phyloP scores from a whole-genome alignment of 2,329 filamentous ascomycete species.

The Sporothrix luriei region DNA sequence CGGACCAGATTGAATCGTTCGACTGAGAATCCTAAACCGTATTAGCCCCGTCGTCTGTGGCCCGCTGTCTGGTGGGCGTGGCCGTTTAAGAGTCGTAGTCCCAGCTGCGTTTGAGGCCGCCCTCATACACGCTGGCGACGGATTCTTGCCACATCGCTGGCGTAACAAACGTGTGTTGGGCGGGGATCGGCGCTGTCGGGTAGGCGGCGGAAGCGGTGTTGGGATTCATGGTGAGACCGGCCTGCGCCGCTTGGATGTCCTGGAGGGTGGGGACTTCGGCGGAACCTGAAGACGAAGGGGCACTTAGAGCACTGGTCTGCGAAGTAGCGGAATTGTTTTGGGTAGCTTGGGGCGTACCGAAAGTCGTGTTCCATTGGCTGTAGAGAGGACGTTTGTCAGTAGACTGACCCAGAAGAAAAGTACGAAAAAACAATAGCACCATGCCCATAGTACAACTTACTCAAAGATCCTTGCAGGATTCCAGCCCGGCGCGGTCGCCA shows the following conservation, averaged over 20 bases:
- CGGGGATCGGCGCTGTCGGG: constrained; percentile 55
- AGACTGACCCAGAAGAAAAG: not conserved
- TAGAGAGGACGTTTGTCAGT: not conserved
- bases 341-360: constrained; percentile 68
- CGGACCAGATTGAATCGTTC: not conserved
- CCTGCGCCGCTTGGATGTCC: constrained; percentile 54
- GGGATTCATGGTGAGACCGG: constrained; percentile 52
- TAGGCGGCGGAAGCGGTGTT: constrained; percentile 55
- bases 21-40: too few relatives aligned
- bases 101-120: constrained; percentile 64
- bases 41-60: not conserved
- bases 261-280: constrained; percentile 58
- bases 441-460: constrained; percentile 65
- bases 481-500: constrained; percentile 70
- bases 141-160: constrained; percentile 75
- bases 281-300: constrained; percentile 56
- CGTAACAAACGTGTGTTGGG: constrained; percentile 58
- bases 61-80: not conserved
- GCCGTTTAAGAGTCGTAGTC: constrained; percentile 50
- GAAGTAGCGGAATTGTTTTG: constrained; percentile 48
- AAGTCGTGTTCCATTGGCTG: constrained; percentile 94
- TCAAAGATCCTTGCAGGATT: constrained; percentile 88
- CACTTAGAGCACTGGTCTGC: constrained; percentile 56
- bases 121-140: constrained; percentile 69
- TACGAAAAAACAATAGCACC: not conserved